A percentile compares a stretch with the other conserved stretches of the same genome.
Conservation (phyloP, 164 flowering plant genomes). For the Liriodendron chinense region DNA sequence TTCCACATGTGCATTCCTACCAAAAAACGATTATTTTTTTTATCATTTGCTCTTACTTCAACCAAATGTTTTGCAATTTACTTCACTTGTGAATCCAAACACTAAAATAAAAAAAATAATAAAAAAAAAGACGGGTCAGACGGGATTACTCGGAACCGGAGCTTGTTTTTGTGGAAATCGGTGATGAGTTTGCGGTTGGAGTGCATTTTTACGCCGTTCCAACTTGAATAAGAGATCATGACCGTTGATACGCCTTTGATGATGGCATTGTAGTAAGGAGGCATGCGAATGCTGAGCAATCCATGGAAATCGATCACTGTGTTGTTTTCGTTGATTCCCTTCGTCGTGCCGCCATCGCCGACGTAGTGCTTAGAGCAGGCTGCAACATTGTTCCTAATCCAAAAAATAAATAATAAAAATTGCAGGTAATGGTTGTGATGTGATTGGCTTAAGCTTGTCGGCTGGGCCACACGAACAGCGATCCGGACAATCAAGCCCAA, state of each 20-base stretch:
- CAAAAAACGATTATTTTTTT: no score
- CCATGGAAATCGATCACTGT: conserved; percentile 27
- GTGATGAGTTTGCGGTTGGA: conserved; percentile 43
- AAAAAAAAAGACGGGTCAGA: no score
- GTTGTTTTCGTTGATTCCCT: conserved; percentile 43
- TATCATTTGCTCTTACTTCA: no score
- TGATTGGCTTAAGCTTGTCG: no score
- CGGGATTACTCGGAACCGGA: conserved; percentile 33
- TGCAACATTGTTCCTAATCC: conserved; percentile 30
- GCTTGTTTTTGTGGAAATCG: conserved; percentile 37
- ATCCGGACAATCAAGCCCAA: no score
- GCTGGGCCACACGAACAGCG: no score
- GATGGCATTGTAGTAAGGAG: conserved; percentile 34
- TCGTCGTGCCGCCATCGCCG: conserved; percentile 45
- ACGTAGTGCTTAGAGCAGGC: conserved; percentile 50
- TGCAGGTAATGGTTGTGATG: no score
- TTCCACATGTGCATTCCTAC: no score
- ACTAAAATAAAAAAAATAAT: not conserved
- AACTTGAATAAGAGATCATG: conserved; percentile 51
- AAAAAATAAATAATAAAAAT: no score
- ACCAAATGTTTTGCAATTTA: no score
- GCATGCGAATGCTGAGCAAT: conserved; percentile 40
- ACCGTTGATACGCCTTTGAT: conserved; percentile 43
- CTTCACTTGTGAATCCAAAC: not conserved
- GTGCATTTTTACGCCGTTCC: conserved; percentile 47